Conservation (phyloP, 2,329 filamentous ascomycete species). For the Calonectria hawksworthii region DNA sequence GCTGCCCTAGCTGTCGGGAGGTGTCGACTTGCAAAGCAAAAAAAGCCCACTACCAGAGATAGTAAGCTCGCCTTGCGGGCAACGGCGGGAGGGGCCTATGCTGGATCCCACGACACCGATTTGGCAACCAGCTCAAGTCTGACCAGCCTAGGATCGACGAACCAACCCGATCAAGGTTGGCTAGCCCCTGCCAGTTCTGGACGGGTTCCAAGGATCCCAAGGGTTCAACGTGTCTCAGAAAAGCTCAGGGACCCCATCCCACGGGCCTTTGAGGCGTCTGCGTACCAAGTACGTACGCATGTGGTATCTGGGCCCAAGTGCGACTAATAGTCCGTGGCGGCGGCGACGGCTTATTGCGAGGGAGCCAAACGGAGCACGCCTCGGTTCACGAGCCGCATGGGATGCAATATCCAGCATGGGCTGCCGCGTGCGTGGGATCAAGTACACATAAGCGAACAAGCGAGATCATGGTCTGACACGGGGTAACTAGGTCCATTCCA, state of each 20-base stretch:
- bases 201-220: slow-evolving; percentile 31
- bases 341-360: slow-evolving; percentile 9
- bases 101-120: slow-evolving; percentile 31
- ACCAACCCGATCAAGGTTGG: slow-evolving; percentile 36
- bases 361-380: slow-evolving; percentile 3
- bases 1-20: slow-evolving; percentile 17
- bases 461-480: slow-evolving; percentile 19
- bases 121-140: slow-evolving; percentile 39
- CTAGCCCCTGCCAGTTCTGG: slow-evolving; percentile 32
- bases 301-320: neutral
- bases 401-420: slow-evolving; percentile 2
- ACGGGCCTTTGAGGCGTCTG: slow-evolving; percentile 17
- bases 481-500: neutral
- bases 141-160: slow-evolving; percentile 37
- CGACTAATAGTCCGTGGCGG: slow-evolving; percentile 1
- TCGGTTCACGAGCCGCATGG: slow-evolving; percentile 17
- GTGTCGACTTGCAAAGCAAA: slow-evolving; percentile 11
- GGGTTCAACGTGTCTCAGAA: slow-evolving; percentile 21
- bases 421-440: slow-evolving; percentile 21
- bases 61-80: slow-evolving; percentile 13
- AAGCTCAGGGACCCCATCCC: slow-evolving; percentile 15
- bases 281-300: slow-evolving; percentile 5
- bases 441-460: slow-evolving; percentile 16
- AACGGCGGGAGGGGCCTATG: slow-evolving; percentile 16
- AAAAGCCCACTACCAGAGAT: slow-evolving; percentile 11